Base-by-base conservation (phyloP, 163 green algal genomes). In the Scenedesmus sp. region DNA sequence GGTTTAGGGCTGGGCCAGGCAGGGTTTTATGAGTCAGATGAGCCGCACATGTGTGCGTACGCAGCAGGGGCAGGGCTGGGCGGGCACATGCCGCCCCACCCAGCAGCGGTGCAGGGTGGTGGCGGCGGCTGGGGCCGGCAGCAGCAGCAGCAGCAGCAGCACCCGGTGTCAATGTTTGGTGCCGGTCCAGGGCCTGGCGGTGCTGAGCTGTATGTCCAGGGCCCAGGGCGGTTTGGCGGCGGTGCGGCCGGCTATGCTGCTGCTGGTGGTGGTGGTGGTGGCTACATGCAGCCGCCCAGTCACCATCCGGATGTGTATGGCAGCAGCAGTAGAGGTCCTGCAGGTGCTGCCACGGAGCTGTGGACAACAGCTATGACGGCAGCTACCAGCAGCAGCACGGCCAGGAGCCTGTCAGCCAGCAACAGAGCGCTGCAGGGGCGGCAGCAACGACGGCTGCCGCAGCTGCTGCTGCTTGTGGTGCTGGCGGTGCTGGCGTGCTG, bases 1-100 rank as follows among this genome's bases (percentile, higher is more conserved):
- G 44, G 26, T 76, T 76, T 40, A 76, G 65, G 65, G 6, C 65
- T 30, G 4, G 65, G 26, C 15, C 65, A 6, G 15, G 46, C 59
- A 33, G 51, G 53, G 22, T 89, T 49, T 44, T 89, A 89, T 4
- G 83, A 89, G 83, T 40, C 83, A 20, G 83, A 89, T 26, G 83
- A 89, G 15, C 83, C 83, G 6, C 83, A 89, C 51, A 89, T 89
- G 83, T 42, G 37, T 43, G 59, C 42, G 51, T 76, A 76, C 40
- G 59, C 83, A 89, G 82, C n/a, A 76, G 81, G 18, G 37, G 56
- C 51, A n/a, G 53, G 81, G 13, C 40, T 86, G 26, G 37, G 46
- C 35, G 81, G 46, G 7, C 61, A 49, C 9, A 72, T 86, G 46
- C 81, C 44, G 26, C 6, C 12, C 2, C 30, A 59, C 26, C 42